A percentile compares a stretch with the other conserved stretches of the same genome.
Evolutionary conservation across 495 filamentous ascomycete species (phyloP).

Genomic region (Penicillium turbatum): DNA sequence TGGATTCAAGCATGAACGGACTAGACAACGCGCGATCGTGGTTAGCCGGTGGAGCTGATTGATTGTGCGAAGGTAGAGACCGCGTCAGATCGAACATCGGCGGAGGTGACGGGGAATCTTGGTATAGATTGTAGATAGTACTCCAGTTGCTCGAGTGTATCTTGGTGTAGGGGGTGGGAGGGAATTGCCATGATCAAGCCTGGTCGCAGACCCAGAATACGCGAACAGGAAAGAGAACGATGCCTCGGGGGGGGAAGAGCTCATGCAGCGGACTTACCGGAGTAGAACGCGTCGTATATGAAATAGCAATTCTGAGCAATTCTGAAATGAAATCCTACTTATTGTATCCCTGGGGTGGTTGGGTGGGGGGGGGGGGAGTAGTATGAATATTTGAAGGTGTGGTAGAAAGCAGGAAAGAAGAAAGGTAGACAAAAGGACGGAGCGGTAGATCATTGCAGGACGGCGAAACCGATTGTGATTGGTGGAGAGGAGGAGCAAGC

Average conservation of each 20-base stretch:
- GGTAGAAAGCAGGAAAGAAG: constrained; percentile 25
- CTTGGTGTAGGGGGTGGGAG: neutral
- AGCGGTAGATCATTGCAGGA: constrained; percentile 30
- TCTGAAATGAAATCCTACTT: constrained; percentile 15
- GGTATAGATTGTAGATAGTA: neutral
- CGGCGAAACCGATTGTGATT: constrained; percentile 38
- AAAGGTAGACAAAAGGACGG: constrained; percentile 40
- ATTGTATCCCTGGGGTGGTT: neutral
- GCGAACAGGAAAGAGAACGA: neutral
- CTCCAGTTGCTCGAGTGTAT: neutral
- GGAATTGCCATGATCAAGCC: constrained; percentile 1
- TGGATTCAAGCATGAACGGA: constrained; percentile 20
- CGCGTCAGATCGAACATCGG: constrained; percentile 3
- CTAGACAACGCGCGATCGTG: constrained; percentile 21
- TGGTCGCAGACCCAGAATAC: constrained; percentile 6
- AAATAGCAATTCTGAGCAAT: neutral
- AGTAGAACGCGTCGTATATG: constrained; percentile 21
- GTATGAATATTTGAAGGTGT: constrained; percentile 17
- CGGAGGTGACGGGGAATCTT: neutral
- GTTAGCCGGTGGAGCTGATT: constrained; percentile 10
- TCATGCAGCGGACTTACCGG: constrained; percentile 10
- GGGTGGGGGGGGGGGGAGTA: constrained; percentile 18
- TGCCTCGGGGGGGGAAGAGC: neutral
- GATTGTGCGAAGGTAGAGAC: constrained; percentile 1
- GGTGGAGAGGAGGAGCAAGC: constrained; percentile 44